These are phyloP conservation scores for Teratosphaeria epicoccoides DNA, from an alignment of 2,329 filamentous ascomycete genomes.

Conservation along the genomic window DNA sequence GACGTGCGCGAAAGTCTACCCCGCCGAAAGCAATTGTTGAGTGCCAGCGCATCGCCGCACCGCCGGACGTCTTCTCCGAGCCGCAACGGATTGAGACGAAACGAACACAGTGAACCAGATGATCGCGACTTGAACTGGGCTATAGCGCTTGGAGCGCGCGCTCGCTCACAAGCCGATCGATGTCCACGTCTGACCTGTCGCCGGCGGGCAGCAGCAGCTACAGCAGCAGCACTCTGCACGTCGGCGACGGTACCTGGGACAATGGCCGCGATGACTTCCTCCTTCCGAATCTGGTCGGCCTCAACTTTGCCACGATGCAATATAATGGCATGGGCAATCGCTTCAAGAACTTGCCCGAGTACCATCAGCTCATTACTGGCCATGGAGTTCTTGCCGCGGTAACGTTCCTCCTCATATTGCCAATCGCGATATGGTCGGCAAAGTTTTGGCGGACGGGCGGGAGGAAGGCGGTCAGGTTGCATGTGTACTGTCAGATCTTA, in stretches of 20 bases:
- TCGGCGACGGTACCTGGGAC: slow-evolving; percentile 79
- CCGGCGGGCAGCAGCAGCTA: slow-evolving; percentile 64
- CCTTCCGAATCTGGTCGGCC: slow-evolving; percentile 62
- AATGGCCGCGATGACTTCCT: slow-evolving; percentile 66
- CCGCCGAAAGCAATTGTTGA: neutral
- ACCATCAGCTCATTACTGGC: slow-evolving; percentile 58
- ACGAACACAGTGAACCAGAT: neutral
- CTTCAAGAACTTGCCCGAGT: slow-evolving; percentile 58
- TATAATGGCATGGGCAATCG: slow-evolving; percentile 85
- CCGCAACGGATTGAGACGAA: neutral
- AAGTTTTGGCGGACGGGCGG: slow-evolving; percentile 54
- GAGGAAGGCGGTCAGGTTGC: slow-evolving; percentile 53
- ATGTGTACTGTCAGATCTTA: slow-evolving; percentile 64
- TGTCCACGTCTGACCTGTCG: slow-evolving; percentile 37
- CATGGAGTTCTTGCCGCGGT: slow-evolving; percentile 64
- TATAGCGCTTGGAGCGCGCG: neutral
- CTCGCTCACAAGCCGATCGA: neutral
- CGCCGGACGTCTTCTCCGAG: neutral
- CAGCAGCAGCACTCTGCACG: slow-evolving; percentile 60
- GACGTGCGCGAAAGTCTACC: neutral
- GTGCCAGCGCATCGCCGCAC: neutral
- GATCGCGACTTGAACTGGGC: neutral
- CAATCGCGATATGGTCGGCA: slow-evolving; percentile 60
- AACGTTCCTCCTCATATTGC: slow-evolving; percentile 64
- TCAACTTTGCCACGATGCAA: slow-evolving; percentile 72